These are phyloP conservation scores for Phytophthora aleatoria DNA, from an alignment of 352 stramenopile species.

Conservation along the genomic window DNA sequence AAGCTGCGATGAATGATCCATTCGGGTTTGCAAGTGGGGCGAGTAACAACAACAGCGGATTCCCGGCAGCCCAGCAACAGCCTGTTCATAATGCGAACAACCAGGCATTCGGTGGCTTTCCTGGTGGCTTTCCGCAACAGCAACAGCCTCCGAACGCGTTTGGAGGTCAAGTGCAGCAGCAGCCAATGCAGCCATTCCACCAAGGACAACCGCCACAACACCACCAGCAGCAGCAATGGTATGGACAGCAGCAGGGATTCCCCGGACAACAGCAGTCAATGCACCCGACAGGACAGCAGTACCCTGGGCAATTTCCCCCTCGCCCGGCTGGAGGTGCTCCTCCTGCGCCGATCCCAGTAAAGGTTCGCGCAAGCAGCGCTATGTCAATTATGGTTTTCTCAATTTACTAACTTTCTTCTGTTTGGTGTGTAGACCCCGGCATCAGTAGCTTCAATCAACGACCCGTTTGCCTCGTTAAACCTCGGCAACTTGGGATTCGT, in stretches of 20 bases:
- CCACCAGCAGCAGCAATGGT: conserved; percentile 49
- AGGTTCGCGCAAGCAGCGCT: conserved; percentile 30
- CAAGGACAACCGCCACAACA: conserved; percentile 36
- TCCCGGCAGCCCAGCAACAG: conserved; percentile 33
- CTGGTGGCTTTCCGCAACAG: conserved; percentile 27
- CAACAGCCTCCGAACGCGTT: conserved; percentile 33
- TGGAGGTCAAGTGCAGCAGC: conserved; percentile 38
- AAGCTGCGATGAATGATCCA: conserved; percentile 42
- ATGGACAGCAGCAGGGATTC: conserved; percentile 38
- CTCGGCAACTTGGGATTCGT: conserved; percentile 59
- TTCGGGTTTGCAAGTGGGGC: conserved; percentile 51
- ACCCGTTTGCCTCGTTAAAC: conserved; percentile 77
- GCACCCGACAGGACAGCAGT: conserved; percentile 37
- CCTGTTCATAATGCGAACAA: conserved; percentile 8
- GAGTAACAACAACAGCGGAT: conserved; percentile 38
- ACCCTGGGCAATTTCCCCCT: conserved; percentile 35
- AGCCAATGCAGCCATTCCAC: conserved; percentile 41
- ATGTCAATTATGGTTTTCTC: background rate
- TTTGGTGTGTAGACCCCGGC: conserved; percentile 24
- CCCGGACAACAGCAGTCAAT: conserved; percentile 34
- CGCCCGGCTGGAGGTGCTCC: conserved; percentile 18
- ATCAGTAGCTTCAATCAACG: conserved; percentile 53
- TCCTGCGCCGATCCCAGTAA: conserved; percentile 36
- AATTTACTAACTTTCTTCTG: conserved; percentile 7
- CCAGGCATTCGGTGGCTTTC: conserved; percentile 32